Conservation (phyloP, 2,329 filamentous ascomycete species). For the Eurotiales sp. region DNA sequence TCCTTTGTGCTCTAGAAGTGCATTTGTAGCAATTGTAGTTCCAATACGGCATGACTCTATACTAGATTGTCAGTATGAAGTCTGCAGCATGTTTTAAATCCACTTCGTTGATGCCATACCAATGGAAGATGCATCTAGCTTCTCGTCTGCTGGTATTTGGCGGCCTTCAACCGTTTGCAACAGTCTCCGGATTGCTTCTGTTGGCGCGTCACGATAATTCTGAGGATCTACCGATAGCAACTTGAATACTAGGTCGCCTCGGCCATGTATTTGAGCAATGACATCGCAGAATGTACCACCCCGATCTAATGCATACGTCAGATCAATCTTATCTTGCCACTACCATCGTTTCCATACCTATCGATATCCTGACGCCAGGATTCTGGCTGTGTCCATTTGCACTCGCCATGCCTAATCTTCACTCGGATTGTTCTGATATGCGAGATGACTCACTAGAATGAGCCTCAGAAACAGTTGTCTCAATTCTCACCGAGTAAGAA, state of each 20-base stretch:
- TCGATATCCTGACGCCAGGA: slow-evolving; percentile 8
- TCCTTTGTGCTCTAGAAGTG: slow-evolving; percentile 78
- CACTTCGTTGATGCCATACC: slow-evolving; percentile 7
- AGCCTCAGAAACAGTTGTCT: no score
- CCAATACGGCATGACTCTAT: slow-evolving; percentile 71
- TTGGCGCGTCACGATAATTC: slow-evolving; percentile 51
- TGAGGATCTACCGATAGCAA: slow-evolving; percentile 27
- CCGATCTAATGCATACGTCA: slow-evolving; percentile 17
- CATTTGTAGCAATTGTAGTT: slow-evolving; percentile 89
- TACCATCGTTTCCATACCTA: slow-evolving; percentile 7
- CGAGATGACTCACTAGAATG: no score
- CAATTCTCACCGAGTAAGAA: no score
- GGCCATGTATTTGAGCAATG: slow-evolving; percentile 22
- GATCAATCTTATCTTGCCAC: neutral
- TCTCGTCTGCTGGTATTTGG: slow-evolving; percentile 18
- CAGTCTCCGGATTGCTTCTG: slow-evolving; percentile 77
- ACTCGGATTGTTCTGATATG: no score
- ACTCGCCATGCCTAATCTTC: neutral
- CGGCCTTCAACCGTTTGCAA: slow-evolving; percentile 42
- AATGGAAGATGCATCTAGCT: slow-evolving; percentile 12
- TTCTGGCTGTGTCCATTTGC: neutral
- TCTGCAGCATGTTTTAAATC: no score
- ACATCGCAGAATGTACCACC: slow-evolving; percentile 31
- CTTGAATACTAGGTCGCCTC: slow-evolving; percentile 27
- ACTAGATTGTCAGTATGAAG: neutral